Conservation (phyloP, 805 yeast genomes). For the Starmera amethionina region DNA sequence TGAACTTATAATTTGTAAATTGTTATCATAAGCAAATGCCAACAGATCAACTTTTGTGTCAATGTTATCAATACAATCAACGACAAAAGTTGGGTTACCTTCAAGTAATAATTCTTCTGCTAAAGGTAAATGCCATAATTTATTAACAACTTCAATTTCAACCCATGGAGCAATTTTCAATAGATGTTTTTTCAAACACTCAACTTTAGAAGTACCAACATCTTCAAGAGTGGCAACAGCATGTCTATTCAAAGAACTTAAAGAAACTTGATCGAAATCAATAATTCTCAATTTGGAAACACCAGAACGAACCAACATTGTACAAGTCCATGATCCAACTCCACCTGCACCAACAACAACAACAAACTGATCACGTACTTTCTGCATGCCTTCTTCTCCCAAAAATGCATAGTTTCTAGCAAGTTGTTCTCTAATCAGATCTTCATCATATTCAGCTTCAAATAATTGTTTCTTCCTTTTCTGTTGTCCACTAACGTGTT, state of each 20-base stretch:
- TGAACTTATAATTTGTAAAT: constrained; percentile 69
- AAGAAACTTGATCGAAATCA: constrained; percentile 93
- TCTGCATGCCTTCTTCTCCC: constrained; percentile 73
- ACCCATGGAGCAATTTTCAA: constrained; percentile 89
- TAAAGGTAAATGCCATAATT: constrained; percentile 61
- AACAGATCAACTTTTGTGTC: constrained; percentile 93
- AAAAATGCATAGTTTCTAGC: constrained; percentile 91
- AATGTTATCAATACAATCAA: constrained; percentile 94
- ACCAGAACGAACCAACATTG: constrained; percentile 89
- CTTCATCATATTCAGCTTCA: constrained; percentile 38
- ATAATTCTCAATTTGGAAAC: constrained; percentile 68
- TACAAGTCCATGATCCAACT: constrained; percentile 94
- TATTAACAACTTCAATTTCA: constrained; percentile 64
- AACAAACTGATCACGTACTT: constrained; percentile 59
- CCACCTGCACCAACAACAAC: constrained; percentile 95
- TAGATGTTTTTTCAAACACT: constrained; percentile 62
- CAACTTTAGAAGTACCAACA: constrained; percentile 89
- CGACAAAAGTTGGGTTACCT: constrained; percentile 63
- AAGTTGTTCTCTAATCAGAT: constrained; percentile 78
- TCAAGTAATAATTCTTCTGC: constrained; percentile 52
- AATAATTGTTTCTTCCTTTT: constrained; percentile 1
- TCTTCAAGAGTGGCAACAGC: constrained; percentile 87
- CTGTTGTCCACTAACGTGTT: background rate
- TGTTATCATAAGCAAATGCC: constrained; percentile 53
- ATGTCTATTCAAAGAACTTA: constrained; percentile 87